Percentiles rank a stretch among this genome's conserved stretches.
Conservation (phyloP, 768 basidiomycete genomes). For the Serendipita vermifera region DNA sequence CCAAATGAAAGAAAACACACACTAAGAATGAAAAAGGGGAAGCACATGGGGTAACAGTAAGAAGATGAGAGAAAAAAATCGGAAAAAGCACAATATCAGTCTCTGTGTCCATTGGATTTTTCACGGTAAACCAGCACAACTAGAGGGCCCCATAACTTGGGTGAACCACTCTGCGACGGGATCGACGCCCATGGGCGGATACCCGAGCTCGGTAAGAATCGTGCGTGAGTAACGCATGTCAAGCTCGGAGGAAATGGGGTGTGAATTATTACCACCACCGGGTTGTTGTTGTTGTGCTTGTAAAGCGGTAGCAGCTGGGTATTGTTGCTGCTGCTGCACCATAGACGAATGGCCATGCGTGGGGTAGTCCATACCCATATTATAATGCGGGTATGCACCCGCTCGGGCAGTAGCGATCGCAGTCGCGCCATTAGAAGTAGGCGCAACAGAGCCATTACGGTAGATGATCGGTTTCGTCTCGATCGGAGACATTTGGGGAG, state of each 20-base stretch:
- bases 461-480: conserved; percentile 4
- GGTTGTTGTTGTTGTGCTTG: too few relatives aligned
- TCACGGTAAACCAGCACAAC: background rate
- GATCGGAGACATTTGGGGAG: conserved; percentile 2
- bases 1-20: background rate
- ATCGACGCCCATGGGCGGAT: background rate
- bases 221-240: conserved; percentile 3
- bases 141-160: conserved; percentile 1
- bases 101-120: background rate
- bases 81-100: background rate
- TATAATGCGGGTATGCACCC: background rate
- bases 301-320: too few relatives aligned
- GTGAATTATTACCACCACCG: too few relatives aligned
- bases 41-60: background rate
- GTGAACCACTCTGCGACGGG: conserved; percentile 1
- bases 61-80: background rate
- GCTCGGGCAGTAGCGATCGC: too few relatives aligned
- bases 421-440: too few relatives aligned
- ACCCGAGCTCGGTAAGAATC: background rate
- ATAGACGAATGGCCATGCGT: background rate
- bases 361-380: conserved; percentile 3
- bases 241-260: background rate
- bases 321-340: background rate
- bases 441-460: too few relatives aligned
- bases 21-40: background rate